Conservation (phyloP, 805 yeast species). For the Wickerhamomyces kurtzmanii region DNA sequence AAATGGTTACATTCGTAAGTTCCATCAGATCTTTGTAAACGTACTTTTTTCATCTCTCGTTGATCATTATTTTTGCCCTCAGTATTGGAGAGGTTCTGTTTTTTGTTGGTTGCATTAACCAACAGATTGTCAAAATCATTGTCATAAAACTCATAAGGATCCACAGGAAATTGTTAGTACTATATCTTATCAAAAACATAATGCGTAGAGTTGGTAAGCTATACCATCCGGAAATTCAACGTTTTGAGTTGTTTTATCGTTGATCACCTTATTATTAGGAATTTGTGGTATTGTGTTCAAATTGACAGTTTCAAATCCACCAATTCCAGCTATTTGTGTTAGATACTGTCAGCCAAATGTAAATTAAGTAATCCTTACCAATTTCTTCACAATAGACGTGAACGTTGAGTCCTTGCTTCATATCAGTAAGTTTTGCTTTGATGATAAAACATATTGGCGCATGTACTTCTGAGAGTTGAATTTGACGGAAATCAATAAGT, state of each 20-base stretch:
- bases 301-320: constrained; percentile 4
- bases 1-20: constrained; percentile 29
- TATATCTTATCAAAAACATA: constrained; percentile 11
- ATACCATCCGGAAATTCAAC: too few species aligned
- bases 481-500: constrained; percentile 34
- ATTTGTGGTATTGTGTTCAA: constrained; percentile 4
- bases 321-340: constrained; percentile 15
- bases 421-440: constrained; percentile 9
- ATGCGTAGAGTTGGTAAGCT: constrained; percentile 4
- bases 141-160: constrained; percentile 10
- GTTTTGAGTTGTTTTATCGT: too few species aligned
- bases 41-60: constrained; percentile 1
- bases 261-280: constrained; percentile 1
- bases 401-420: constrained; percentile 17
- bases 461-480: constrained; percentile 17
- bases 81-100: neutral
- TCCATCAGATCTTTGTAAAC: constrained; percentile 16
- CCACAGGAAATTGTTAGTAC: constrained; percentile 8
- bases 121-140: constrained; percentile 20
- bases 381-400: constrained; percentile 28
- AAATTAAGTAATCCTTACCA: constrained; percentile 6
- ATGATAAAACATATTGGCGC: constrained; percentile 19
- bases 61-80: constrained; percentile 2
- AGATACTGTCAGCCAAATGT: neutral
- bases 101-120: constrained; percentile 9